Evolutionary conservation across 2,329 filamentous ascomycete genomes (phyloP).

Genomic region (Diaporthe humulicola): DNA sequence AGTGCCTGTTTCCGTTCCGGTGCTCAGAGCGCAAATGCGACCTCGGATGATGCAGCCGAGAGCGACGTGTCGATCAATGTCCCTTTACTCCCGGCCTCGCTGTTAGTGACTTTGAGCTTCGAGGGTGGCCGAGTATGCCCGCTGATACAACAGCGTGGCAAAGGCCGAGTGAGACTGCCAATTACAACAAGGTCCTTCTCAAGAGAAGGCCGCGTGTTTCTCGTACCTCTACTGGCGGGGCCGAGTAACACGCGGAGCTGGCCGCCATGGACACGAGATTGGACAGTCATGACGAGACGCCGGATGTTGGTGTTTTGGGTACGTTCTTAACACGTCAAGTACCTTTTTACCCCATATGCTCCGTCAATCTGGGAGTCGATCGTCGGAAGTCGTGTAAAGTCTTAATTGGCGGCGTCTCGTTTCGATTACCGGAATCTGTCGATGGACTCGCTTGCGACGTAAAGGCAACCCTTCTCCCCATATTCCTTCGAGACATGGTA

Average conservation of each 20-base stretch:
- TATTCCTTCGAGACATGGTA: slow-evolving; percentile 18
- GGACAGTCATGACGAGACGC: not conserved
- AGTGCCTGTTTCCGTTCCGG: not conserved
- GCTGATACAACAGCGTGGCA: not conserved
- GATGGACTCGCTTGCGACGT: not conserved
- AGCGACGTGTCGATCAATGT: not conserved
- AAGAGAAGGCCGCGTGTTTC: slow-evolving; percentile 17
- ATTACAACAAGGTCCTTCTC: slow-evolving; percentile 3
- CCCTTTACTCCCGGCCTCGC: not conserved
- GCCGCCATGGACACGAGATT: not conserved
- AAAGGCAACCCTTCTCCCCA: not conserved
- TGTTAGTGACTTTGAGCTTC: not conserved
- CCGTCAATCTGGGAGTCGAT: not conserved
- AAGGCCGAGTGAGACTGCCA: not conserved
- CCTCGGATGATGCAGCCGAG: not conserved
- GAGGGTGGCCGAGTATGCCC: not conserved
- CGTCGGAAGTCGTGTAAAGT: not conserved
- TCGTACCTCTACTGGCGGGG: slow-evolving; percentile 24
- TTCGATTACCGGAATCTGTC: not conserved
- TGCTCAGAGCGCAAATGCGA: not conserved
- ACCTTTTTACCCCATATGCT: not conserved
- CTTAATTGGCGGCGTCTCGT: not conserved
- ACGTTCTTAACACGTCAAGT: not conserved
- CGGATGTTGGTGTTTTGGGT: not conserved
- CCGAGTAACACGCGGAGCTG: slow-evolving; percentile 18